A percentile compares a stretch with the other conserved stretches of the same genome.
Conservation (phyloP, 208 protist species). For the Wallacemonas rigidus region DNA sequence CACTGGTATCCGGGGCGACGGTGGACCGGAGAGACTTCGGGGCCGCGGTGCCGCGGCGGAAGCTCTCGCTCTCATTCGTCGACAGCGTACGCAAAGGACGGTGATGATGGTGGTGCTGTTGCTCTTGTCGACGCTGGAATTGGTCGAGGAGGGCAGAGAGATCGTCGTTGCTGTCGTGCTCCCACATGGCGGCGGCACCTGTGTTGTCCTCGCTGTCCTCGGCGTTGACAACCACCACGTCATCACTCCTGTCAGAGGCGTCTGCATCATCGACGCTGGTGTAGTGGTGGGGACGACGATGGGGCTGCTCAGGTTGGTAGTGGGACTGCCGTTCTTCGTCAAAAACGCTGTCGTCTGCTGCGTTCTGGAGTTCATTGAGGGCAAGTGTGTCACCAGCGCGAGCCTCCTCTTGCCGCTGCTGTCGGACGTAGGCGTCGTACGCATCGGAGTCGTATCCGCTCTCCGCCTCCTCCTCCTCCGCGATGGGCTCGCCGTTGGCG, state of each 20-base stretch:
- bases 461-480: conserved; percentile 19
- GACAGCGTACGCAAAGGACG: conserved; percentile 2
- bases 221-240: neutral
- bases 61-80: neutral
- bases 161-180: conserved; percentile 1
- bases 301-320: neutral
- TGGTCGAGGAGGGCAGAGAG: conserved; percentile 3
- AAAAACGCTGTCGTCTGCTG: conserved; percentile 75
- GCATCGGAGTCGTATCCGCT: conserved; percentile 26
- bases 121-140: conserved; percentile 13
- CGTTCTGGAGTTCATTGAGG: conserved; percentile 62
- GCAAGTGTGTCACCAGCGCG: conserved; percentile 22
- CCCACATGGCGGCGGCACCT: too few species aligned
- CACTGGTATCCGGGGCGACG: neutral
- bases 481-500: conserved; percentile 46
- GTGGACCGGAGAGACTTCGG: conserved; percentile 11
- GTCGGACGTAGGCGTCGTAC: conserved; percentile 11
- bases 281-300: neutral
- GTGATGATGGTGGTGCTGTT: conserved; percentile 10
- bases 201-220: neutral
- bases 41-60: conserved; percentile 2
- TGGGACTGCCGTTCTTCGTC: conserved; percentile 29
- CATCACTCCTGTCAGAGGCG: neutral
- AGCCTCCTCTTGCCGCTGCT: conserved; percentile 9
- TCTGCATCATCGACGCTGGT: conserved; percentile 1